Base-by-base conservation (phyloP, 2,329 filamentous ascomycete genomes). In the Fusarium concolor region DNA sequence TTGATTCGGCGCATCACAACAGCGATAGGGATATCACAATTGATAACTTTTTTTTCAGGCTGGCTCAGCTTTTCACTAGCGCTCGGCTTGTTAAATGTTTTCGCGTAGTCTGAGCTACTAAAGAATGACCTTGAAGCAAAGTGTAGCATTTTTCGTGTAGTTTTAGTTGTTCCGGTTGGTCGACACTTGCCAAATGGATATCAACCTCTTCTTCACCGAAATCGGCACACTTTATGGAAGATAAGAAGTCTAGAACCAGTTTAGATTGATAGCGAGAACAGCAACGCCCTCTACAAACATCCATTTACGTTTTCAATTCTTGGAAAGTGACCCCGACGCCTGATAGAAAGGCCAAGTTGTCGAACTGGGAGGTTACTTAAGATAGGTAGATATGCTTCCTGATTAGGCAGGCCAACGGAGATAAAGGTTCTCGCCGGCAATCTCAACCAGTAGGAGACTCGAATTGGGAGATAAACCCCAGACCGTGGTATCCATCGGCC, bases 391-490 rank as follows among this genome's bases (percentile, higher is more conserved):
- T 46, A 38, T 31, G 11, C 44, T 62, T 45, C 66, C 66, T 39
- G 22, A 68, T 67, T 69, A 58, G 66, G 66, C 56, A 68, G 66
- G 65, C 47, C 33, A 68, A 68, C 39, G 65, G 67, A 70, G 67
- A 69, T 46, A 31, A 37, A 26, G 14, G 33, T 56, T 38, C 50
- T 41, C 11, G 11, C 31, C 50, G 51, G 42, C 51, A 63, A 53
- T 59, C 42, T 70, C 43, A 50, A 44, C 67, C 67, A 70, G 42
- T 70, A 35, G 64, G 42, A 55, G 54, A 51, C 47, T 49, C 17
- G 49, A 39, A 67, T 62, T 65, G 50, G 66, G 67, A 65, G 66
- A 67, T 54, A 39, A 69, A 56, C 56, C 35, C 56, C 49, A 52
- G 46, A 24, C 41, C 39, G 59, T 44, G 63, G 69, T 56, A 55